These are phyloP conservation scores for Aspergillus terreus DNA, from an alignment of 2,329 filamentous ascomycete genomes.

Conservation along the genomic window DNA sequence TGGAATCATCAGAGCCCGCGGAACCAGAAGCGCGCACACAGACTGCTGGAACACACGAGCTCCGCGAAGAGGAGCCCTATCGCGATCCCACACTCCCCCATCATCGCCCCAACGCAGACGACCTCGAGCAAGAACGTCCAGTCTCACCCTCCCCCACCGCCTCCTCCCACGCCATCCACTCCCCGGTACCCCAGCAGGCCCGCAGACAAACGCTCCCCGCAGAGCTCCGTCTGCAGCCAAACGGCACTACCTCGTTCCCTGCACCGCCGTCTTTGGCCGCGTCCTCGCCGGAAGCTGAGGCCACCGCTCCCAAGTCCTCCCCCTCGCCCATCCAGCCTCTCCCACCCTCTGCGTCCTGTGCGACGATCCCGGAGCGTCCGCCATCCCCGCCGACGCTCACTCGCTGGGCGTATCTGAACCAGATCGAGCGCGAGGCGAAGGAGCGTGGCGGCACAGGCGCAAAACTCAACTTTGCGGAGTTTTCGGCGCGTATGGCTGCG, in stretches of 20 bases:
- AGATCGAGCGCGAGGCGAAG: constrained; percentile 65
- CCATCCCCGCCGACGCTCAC: constrained; percentile 36
- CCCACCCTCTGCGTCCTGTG: constrained; percentile 19
- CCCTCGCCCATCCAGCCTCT: constrained; percentile 32
- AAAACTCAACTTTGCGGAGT: constrained; percentile 72
- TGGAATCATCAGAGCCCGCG: neutral
- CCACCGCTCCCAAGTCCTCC: constrained; percentile 31
- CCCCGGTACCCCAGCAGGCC: constrained; percentile 18
- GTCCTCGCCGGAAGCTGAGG: constrained; percentile 30
- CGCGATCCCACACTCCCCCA: constrained; percentile 47
- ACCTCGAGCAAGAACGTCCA: neutral
- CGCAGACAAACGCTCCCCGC: constrained; percentile 22
- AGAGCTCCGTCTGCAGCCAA: constrained; percentile 38
- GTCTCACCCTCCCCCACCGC: neutral
- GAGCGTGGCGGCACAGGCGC: constrained; percentile 71
- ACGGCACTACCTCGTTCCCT: constrained; percentile 28
- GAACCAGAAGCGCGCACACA: neutral
- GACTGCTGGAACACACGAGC: neutral
- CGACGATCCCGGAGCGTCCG: constrained; percentile 13
- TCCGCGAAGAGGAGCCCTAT: constrained; percentile 2
- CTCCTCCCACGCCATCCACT: neutral
- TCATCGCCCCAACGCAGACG: constrained; percentile 39
- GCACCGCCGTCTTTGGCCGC: constrained; percentile 28
- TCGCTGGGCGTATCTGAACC: constrained; percentile 52
- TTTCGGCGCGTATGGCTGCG: constrained; percentile 69